Conservation (phyloP, 192 early-diverging fungal genomes). For the Linnemannia elongata region DNA sequence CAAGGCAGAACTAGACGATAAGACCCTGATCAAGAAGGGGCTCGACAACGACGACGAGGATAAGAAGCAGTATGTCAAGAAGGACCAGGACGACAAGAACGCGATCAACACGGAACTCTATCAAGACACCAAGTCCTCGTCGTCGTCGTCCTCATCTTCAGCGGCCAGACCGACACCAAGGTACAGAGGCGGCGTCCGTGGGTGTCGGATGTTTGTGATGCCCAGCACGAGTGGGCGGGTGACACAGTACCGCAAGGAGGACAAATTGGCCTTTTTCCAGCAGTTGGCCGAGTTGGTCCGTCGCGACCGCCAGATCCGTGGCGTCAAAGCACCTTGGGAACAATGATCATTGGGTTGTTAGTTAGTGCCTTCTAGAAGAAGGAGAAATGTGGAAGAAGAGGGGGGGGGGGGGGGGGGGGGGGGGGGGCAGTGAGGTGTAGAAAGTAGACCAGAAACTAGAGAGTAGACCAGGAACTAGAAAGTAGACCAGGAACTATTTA, state of each 20-base stretch:
- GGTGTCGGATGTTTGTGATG: constrained; percentile 70
- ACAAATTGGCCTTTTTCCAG: constrained; percentile 69
- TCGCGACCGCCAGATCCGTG: constrained; percentile 38
- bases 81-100: background rate
- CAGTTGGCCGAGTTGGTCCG: constrained; percentile 50
- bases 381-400: background rate
- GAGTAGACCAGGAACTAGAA: background rate
- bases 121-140: background rate
- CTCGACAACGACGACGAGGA: background rate
- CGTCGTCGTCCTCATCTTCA: background rate
- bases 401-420: background rate
- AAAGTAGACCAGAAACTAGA: background rate
- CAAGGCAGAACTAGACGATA: constrained; percentile 9
- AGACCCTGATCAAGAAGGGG: constrained; percentile 14
- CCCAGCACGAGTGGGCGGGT: constrained; percentile 82
- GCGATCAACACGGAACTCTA: background rate
- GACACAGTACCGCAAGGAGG: constrained; percentile 69
- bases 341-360: background rate
- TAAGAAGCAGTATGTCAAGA: background rate
- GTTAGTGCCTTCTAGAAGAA: background rate
- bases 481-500: background rate
- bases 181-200: constrained; percentile 25
- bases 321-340: constrained; percentile 29
- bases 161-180: background rate
- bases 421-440: background rate